Evolutionary conservation across 352 stramenopile species (phyloP), one percentile per base, ranked within the genome.

Genomic region (Halophytophthora batemanensis): DNA sequence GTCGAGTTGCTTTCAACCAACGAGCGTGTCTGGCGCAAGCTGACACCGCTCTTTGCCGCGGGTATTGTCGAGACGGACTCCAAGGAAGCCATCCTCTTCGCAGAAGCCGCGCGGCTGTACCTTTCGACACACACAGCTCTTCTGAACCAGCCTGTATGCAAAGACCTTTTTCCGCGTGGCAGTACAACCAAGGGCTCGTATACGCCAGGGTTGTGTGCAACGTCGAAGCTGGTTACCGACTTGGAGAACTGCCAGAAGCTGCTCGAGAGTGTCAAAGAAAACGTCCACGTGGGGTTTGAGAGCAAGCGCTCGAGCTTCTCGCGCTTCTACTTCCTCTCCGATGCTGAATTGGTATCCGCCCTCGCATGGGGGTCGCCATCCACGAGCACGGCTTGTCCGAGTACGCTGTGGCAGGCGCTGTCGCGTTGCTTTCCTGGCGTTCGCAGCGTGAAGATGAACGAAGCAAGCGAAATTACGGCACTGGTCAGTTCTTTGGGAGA

Each of bases 301-400:
- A 36, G 15, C 2, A 85, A 84, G 11, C 74, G 77, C 11, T 39
- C 56, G 6, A 62, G 66, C 14, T 93, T 93, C 44, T 51, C 76
- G 23, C 74, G 82, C 0, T 88, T 90, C 58, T 89, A 72, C 44
- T 82, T 89, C 5, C 50, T 93, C 2, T 85, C 75, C 0, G 80
- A 93, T 19, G n/a, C 31, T 12, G 74, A 87, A 35, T 34, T 93
- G 3, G 71, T 90, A 1, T 40, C 56, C 3, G 68, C 64, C 0
- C 64, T 90, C 6, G 69, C 76, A 0, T 67, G 46, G 12, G 42
- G 42, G 13, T 55, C 51, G 0, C 6, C 41, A 6, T 50, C 59
- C 19, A 44, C 45, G 6, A 51, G 31, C 18, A 8, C 53, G 2
- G 28, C 59, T 2, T 41, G 56, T 7, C 68, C 74, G 35, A 41